Base-by-base conservation (phyloP, 179 eudicot species). In the Beta macrorhiza region DNA sequence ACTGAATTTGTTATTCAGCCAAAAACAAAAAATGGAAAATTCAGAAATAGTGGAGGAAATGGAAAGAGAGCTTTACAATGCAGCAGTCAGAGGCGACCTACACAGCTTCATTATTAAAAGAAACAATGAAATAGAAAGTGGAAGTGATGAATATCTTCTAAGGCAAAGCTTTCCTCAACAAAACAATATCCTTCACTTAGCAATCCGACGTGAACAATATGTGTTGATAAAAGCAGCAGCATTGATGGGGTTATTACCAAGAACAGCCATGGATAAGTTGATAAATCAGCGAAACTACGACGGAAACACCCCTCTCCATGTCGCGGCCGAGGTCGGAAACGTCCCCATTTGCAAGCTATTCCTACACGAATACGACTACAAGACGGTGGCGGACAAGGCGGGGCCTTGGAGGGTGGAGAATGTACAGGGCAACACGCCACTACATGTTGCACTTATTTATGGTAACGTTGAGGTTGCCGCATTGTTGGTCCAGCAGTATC, bases 141-240 rank as follows among this genome's bases (percentile, higher is more conserved):
- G 53, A 6, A 49, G 53, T 49, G 53, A 49, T 49, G 44, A 70
- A 9, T 19, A 45, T 55, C 44, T 79, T n/a, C 45, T 79, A 0
- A 70, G 16, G n/a, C 68, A 56, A 70, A 58, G 76, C 2, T 7
- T 5, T 20, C 53, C 53, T 49, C 42, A 69, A 5, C 44, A 57
- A 1, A 79, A 79, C 65, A 79, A 70, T 57, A 70, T 70, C 25
- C 49, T 79, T 5, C 76, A 79, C 44, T 20, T 79, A 42, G 67
- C 76, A 44, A 73, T 73, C 57, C 56, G 51, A 58, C 44, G 58
- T 16, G 7, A 70, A 7, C 15, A 17, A 32, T 3, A 7, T 8
- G n/a, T 19, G 5, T 68, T 78, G 13, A n/a, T 68, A 37, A 8
- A 67, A 49, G 72, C 42, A 42, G 62, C 19, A 59, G 22, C 19